phyloP scores from a whole-genome alignment of 805 yeast genomes.

The Ogataea trehalophila region DNA sequence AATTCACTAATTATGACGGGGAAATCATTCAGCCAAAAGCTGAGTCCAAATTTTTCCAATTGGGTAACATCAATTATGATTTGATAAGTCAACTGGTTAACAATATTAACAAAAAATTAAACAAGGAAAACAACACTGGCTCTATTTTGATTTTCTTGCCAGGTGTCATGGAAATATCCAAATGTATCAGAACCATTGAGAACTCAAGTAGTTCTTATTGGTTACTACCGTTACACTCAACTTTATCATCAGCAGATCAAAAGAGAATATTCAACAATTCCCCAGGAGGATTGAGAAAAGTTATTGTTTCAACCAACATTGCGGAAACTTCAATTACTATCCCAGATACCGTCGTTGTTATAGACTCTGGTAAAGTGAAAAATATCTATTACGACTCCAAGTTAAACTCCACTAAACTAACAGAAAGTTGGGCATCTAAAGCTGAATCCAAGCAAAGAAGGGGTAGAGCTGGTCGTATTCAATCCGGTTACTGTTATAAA shows the following conservation, averaged over 20 bases:
- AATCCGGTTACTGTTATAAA: slow-evolving; percentile 76
- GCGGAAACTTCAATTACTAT: slow-evolving; percentile 98
- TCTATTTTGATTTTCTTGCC: slow-evolving; percentile 84
- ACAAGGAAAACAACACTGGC: slow-evolving; percentile 43
- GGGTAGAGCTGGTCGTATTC: slow-evolving; percentile 98
- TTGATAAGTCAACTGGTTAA: slow-evolving; percentile 54
- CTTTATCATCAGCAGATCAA: slow-evolving; percentile 78
- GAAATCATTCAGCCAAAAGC: slow-evolving; percentile 52
- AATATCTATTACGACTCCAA: slow-evolving; percentile 65
- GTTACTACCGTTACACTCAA: slow-evolving; percentile 81
- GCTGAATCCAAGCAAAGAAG: slow-evolving; percentile 90
- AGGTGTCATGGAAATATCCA: slow-evolving; percentile 83
- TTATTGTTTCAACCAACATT: slow-evolving; percentile 86
- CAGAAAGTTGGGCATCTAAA: slow-evolving; percentile 81
- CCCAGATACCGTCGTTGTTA: slow-evolving; percentile 88
- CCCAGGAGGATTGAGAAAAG: slow-evolving; percentile 55
- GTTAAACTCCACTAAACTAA: slow-evolving; percentile 62
- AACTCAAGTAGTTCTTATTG: slow-evolving; percentile 27
- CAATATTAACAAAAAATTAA: slow-evolving; percentile 47
- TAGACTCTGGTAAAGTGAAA: slow-evolving; percentile 85
- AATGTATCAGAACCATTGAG: slow-evolving; percentile 43
- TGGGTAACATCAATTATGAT: slow-evolving; percentile 72
- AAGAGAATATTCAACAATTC: slow-evolving; percentile 62
- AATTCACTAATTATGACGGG: slow-evolving; percentile 32
- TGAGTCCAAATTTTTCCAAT: slow-evolving; percentile 58